Conservation (phyloP, 306 rosid species). For the Cicer judaicum region DNA sequence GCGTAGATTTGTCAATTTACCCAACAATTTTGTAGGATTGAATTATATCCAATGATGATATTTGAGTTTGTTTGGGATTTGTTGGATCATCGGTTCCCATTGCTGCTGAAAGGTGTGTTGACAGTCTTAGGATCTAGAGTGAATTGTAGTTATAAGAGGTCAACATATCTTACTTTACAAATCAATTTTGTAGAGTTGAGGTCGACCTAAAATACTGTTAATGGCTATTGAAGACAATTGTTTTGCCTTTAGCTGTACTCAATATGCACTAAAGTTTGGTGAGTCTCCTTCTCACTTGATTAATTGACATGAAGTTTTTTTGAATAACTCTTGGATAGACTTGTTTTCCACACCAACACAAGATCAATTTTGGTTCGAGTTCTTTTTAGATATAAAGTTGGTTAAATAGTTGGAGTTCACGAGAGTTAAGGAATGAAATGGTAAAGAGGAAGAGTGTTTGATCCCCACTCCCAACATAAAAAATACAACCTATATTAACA, state of each 20-base stretch:
- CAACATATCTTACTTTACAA: not conserved
- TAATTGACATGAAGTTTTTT: not conserved
- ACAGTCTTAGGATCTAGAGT: not conserved
- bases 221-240: not conserved
- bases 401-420: not conserved
- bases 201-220: not conserved
- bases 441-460: not conserved
- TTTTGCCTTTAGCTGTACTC: slow-evolving; percentile 4
- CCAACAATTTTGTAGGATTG: not conserved
- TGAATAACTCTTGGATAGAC: not conserved
- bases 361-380: not conserved
- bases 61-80: not conserved
- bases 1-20: not conserved
- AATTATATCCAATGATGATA: not conserved
- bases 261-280: not conserved
- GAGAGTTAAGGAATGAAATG: not conserved
- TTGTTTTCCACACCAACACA: not conserved
- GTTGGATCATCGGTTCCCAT: not conserved
- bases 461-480: not conserved
- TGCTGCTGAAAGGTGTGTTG: not conserved
- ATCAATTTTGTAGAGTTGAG: not conserved
- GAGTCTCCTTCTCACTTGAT: not conserved
- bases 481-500: not conserved
- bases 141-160: not conserved
- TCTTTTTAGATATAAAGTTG: not conserved